Base-by-base conservation (phyloP, 108 stramenopile genomes). In the Aureococcus anophagefferens region DNA sequence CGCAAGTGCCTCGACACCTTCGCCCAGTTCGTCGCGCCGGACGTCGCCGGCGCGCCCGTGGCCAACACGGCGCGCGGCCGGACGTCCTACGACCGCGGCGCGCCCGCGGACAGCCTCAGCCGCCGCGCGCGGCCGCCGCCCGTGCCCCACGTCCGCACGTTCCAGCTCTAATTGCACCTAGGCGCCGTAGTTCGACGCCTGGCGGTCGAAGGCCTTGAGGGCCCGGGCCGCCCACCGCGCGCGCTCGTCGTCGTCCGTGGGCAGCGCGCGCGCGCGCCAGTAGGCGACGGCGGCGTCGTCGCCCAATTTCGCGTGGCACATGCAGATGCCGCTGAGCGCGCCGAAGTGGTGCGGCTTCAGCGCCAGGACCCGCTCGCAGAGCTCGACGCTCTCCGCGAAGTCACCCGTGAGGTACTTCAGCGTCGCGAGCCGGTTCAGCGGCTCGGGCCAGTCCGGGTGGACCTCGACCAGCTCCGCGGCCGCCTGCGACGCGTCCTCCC, bases 301-400 rank as follows among this genome's bases (percentile, higher is more conserved):
- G 28, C 75, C 77, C 74, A 87, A 46, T 9, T 71, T 69, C 0
- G 80, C 66, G 71, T 81, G 88, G 15, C 89, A 81, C 78, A 88
- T 78, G 66, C 89, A 85, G 40, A 92, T 81, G 11, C 86, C 86
- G 0, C 81, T 82, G 44, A 92, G 76, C 16, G 91, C 91, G 32
- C 89, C 91, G 64, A 92, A 79, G 64, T 92, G 91, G 87, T 88
- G 89, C 0, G 89, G 89, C 51, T 90, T 92, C 32, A 84, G 67
- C 30, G 71, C 63, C 35, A 92, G 65, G 31, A 92, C 86, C 33
- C 81, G 59, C 68, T 59, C 13, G 51, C 51, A 16, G 51, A 59
- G 51, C 51, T 59, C 51, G 51, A 59, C 51, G 17, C 21, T 4
- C 17, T 25, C 51, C 21, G 17, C 51, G 13, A 25, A 25, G 17